Evolutionary conservation across 2,329 filamentous ascomycete species (phyloP).

Genomic region (Aspergillus nomiae): DNA sequence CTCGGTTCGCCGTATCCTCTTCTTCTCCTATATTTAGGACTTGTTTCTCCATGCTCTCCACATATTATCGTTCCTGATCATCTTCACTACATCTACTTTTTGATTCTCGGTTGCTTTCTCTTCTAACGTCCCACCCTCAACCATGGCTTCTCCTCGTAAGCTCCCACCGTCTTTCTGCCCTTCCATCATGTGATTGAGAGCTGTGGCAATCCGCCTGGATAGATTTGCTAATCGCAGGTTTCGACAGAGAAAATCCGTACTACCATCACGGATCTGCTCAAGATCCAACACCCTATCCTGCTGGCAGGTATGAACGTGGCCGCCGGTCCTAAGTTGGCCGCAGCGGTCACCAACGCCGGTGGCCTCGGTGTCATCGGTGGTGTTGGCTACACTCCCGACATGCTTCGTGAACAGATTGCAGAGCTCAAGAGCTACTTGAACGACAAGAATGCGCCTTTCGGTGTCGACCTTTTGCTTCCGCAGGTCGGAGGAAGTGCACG

Average conservation of each 20-base stretch:
- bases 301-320: slow-evolving; percentile 99
- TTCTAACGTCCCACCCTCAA: slow-evolving; percentile 14
- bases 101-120: slow-evolving; percentile 7
- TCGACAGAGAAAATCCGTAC: slow-evolving; percentile 81
- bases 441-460: slow-evolving; percentile 26
- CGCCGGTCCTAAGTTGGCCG: slow-evolving; percentile 91
- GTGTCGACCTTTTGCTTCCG: slow-evolving; percentile 67
- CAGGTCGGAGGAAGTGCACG: slow-evolving; percentile 92
- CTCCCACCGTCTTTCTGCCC: slow-evolving; percentile 20
- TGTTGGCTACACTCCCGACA: slow-evolving; percentile 88
- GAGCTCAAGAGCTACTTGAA: slow-evolving; percentile 70
- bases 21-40: slow-evolving; percentile 6
- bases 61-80: slow-evolving; percentile 1
- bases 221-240: slow-evolving; percentile 24
- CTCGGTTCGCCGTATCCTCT: background rate
- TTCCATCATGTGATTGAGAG: slow-evolving; percentile 20
- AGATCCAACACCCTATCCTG: slow-evolving; percentile 95
- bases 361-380: slow-evolving; percentile 96
- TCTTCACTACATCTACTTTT: slow-evolving; percentile 3
- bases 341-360: slow-evolving; percentile 94
- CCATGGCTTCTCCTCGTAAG: slow-evolving; percentile 81
- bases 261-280: slow-evolving; percentile 89
- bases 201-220: slow-evolving; percentile 12
- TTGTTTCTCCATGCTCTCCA: background rate
- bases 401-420: slow-evolving; percentile 91